These are phyloP conservation scores for Nakazawaea pomicola DNA, from an alignment of 805 yeast genomes.

Conservation along the genomic window DNA sequence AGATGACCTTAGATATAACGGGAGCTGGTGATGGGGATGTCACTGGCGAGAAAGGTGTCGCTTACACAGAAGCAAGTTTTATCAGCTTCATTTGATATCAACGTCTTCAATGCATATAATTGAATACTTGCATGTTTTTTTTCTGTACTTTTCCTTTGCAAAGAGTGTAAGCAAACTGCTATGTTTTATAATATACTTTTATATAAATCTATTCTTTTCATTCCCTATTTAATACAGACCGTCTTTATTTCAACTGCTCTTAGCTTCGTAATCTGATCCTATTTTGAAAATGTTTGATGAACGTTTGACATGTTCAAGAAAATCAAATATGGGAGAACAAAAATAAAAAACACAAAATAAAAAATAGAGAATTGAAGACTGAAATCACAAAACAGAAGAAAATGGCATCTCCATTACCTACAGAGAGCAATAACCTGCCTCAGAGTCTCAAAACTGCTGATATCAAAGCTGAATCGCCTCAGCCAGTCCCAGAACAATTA, in stretches of 20 bases:
- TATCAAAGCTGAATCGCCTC: conserved; percentile 13
- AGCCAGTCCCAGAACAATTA: conserved; percentile 18
- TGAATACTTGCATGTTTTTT: conserved; percentile 1
- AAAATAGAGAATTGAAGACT: not conserved
- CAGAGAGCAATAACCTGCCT: not conserved
- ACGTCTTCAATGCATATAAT: not conserved
- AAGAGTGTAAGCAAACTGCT: too few species aligned
- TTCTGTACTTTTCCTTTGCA: not conserved
- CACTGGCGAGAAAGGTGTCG: conserved; percentile 54
- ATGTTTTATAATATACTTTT: too few species aligned
- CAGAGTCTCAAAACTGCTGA: too few species aligned
- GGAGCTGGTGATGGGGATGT: conserved; percentile 32
- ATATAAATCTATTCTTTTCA: not conserved
- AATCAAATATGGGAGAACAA: not conserved
- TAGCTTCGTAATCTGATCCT: too few species aligned
- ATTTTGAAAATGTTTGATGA: too few species aligned
- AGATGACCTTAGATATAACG: conserved; percentile 40
- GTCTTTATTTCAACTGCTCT: not conserved
- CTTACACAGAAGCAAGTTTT: conserved; percentile 78
- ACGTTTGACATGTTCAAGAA: not conserved
- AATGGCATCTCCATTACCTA: not conserved
- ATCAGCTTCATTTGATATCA: conserved; percentile 35
- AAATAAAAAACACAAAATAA: not conserved
- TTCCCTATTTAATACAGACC: not conserved
- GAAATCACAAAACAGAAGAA: not conserved